phyloP scores from a whole-genome alignment of 345 rosid species.

The Atalantia buxifolia region DNA sequence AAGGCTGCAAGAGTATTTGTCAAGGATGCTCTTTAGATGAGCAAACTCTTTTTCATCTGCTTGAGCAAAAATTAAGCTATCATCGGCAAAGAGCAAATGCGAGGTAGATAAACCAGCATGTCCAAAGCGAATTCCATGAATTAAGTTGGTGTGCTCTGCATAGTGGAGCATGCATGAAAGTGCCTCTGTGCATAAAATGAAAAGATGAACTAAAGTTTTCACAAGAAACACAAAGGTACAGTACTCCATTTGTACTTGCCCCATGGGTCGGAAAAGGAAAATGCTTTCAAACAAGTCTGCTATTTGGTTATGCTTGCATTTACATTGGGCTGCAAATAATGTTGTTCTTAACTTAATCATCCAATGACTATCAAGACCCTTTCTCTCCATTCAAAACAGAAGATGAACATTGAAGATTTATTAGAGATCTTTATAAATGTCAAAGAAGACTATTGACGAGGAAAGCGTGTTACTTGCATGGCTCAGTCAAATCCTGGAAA shows the following conservation, averaged over 20 bases:
- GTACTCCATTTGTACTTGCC: conserved; percentile 26
- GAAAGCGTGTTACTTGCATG: background rate
- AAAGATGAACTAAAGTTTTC: background rate
- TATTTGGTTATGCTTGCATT: conserved; percentile 13
- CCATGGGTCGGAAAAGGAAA: background rate
- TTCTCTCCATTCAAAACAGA: background rate
- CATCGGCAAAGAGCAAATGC: background rate
- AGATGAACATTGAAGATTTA: background rate
- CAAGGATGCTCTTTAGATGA: background rate
- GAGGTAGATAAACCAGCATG: background rate
- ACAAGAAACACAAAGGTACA: conserved; percentile 22
- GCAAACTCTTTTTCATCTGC: background rate
- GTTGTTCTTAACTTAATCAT: conserved; percentile 1
- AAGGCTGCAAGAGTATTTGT: background rate
- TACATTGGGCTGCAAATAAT: background rate
- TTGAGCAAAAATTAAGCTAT: background rate
- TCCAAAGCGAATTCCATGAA: background rate
- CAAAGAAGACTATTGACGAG: conserved; percentile 14
- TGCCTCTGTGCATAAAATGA: background rate
- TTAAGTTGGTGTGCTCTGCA: background rate
- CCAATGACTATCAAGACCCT: background rate
- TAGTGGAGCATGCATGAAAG: background rate
- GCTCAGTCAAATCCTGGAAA: too few species aligned
- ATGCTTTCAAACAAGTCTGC: conserved; percentile 2
- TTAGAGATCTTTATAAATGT: background rate